Percentiles rank a stretch among this genome's conserved stretches.
These are phyloP conservation scores for Stephania yunnanensis DNA, from an alignment of 164 flowering plant genomes.

Conservation along the genomic window DNA sequence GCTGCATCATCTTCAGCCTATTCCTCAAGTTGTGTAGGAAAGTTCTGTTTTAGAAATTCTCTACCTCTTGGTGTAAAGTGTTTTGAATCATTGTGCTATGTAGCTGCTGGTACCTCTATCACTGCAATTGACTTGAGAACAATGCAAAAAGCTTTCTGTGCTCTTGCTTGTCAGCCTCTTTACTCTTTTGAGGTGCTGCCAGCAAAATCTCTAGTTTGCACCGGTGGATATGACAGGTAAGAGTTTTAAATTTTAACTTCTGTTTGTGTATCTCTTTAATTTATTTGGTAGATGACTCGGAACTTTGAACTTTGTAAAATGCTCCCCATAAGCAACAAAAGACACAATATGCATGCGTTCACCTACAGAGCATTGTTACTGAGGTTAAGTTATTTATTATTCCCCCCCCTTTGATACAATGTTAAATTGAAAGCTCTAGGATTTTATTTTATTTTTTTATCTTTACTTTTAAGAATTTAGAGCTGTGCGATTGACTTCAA, in stretches of 20 bases:
- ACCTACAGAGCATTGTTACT: neutral
- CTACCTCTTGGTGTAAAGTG: conserved; percentile 49
- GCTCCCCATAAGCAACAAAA: neutral
- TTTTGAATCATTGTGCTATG: conserved; percentile 51
- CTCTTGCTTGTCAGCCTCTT: conserved; percentile 25
- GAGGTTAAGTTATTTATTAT: neutral
- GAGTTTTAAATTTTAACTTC: neutral
- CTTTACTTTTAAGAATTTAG: neutral
- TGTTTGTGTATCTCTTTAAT: neutral
- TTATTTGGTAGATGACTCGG: neutral
- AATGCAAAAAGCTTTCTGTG: conserved; percentile 45
- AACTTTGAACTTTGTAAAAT: neutral
- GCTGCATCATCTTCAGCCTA: conserved; percentile 40
- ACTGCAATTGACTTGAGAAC: conserved; percentile 62
- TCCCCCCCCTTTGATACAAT: neutral
- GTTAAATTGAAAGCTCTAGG: neutral
- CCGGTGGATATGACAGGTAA: conserved; percentile 55
- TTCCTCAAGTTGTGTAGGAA: conserved; percentile 62
- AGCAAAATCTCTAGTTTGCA: conserved; percentile 50
- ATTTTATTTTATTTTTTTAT: neutral
- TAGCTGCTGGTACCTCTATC: conserved; percentile 57
- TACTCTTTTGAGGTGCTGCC: conserved; percentile 45
- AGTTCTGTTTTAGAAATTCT: conserved; percentile 33
- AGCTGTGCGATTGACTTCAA: neutral
- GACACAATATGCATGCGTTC: neutral